Evolutionary conservation across 805 yeast genomes (phyloP).

Genomic region (Zygotorulaspora chibaensis): DNA sequence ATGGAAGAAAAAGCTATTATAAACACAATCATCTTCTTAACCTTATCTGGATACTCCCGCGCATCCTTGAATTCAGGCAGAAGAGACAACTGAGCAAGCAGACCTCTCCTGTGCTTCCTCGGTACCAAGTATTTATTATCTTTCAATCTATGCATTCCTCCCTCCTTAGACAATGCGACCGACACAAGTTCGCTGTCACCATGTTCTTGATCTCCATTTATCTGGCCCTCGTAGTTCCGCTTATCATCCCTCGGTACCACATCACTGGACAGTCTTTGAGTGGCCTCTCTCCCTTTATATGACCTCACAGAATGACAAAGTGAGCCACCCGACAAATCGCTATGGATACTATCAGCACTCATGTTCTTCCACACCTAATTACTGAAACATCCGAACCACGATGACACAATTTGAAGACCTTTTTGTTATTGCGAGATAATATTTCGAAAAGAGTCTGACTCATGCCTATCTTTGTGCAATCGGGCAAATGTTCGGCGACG

Average conservation of each 20-base stretch:
- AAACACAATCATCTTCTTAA: constrained; percentile 54
- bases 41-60: constrained; percentile 48
- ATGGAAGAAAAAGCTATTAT: constrained; percentile 70
- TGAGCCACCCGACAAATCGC: neutral
- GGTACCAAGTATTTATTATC: constrained; percentile 22
- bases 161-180: neutral
- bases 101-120: constrained; percentile 50
- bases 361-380: neutral
- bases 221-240: neutral
- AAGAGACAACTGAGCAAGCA: constrained; percentile 47
- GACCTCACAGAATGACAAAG: neutral
- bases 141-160: constrained; percentile 6
- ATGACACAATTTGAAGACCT: too few relatives aligned
- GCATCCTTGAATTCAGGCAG: constrained; percentile 73
- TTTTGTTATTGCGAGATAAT: too few relatives aligned
- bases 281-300: neutral
- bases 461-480: too few relatives aligned
- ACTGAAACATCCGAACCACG: neutral
- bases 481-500: too few relatives aligned
- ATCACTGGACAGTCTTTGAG: too few relatives aligned
- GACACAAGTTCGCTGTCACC: constrained; percentile 1
- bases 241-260: too few relatives aligned
- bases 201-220: neutral
- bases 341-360: neutral
- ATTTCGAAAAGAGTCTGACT: neutral